Percentiles rank a stretch among this genome's conserved stretches.
Evolutionary conservation across 306 rosid genomes (phyloP).

Genomic region (Prunus dulcis): DNA sequence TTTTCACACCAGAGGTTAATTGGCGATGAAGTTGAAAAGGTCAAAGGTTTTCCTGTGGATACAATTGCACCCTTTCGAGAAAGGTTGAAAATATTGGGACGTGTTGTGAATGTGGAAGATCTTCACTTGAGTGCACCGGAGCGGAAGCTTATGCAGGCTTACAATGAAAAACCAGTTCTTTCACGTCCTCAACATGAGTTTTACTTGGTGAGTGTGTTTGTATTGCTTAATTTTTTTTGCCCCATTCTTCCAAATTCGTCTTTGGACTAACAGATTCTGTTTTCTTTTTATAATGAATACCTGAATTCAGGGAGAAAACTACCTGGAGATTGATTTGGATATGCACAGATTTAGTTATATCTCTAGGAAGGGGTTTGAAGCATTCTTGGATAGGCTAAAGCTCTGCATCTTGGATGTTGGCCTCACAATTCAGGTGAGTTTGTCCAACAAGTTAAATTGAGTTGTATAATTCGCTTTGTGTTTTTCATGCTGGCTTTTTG

Average conservation of each 20-base stretch:
- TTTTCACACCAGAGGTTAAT: constrained; percentile 58
- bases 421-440: constrained; percentile 90
- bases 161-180: constrained; percentile 97
- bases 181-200: constrained; percentile 98
- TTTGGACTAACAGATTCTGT: background rate
- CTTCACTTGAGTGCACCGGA: constrained; percentile 84
- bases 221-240: background rate
- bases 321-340: constrained; percentile 93
- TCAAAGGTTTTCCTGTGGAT: constrained; percentile 84
- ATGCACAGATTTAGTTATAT: constrained; percentile 98
- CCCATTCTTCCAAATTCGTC: background rate
- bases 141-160: constrained; percentile 90
- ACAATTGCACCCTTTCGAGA: constrained; percentile 71
- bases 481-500: background rate
- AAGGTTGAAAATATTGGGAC: constrained; percentile 91
- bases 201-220: constrained; percentile 48
- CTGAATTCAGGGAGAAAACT: constrained; percentile 70
- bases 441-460: background rate
- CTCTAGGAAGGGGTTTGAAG: constrained; percentile 94
- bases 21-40: constrained; percentile 92
- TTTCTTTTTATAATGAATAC: background rate
- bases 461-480: background rate
- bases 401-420: constrained; percentile 80
- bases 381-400: constrained; percentile 83
- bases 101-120: constrained; percentile 79